A percentile compares a stretch with the other conserved stretches of the same genome.
phyloP scores from a whole-genome alignment of 176 grass and related monocot genomes.

The Juncus inflexus region DNA sequence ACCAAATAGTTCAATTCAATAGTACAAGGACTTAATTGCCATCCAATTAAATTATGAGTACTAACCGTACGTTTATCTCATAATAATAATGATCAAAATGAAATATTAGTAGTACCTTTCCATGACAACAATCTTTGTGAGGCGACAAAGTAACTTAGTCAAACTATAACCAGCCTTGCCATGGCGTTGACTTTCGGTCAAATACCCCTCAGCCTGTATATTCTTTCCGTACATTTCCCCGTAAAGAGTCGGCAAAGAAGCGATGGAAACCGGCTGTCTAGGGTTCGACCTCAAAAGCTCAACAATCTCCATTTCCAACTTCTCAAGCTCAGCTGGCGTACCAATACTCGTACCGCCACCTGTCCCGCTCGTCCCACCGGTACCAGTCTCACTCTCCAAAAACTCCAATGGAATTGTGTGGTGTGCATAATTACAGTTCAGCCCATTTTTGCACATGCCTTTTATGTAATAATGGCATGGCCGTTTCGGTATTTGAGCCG shows the following conservation, averaged over 20 bases:
- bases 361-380: slow-evolving; percentile 1
- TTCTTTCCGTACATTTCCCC: slow-evolving; percentile 27
- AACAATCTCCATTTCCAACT: slow-evolving; percentile 53
- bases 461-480: slow-evolving; percentile 81
- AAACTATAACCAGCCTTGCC: slow-evolving; percentile 35
- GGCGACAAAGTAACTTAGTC: slow-evolving; percentile 30
- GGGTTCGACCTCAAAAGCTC: slow-evolving; percentile 27
- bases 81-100: neutral
- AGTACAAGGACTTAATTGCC: no score
- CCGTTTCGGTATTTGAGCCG: slow-evolving; percentile 24
- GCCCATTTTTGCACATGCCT: slow-evolving; percentile 71
- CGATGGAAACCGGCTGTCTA: slow-evolving; percentile 38
- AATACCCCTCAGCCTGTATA: slow-evolving; percentile 30
- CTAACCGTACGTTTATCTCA: no score
- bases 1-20: no score
- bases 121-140: slow-evolving; percentile 33
- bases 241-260: slow-evolving; percentile 35
- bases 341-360: neutral
- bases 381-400: slow-evolving; percentile 16
- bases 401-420: slow-evolving; percentile 37
- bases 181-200: slow-evolving; percentile 40
- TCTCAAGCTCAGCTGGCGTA: slow-evolving; percentile 27
- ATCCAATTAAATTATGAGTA: no score
- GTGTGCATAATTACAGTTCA: slow-evolving; percentile 62
- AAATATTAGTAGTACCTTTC: slow-evolving; percentile 35